Evolutionary conservation across 768 basidiomycete genomes (phyloP).

Genomic region (Boletus pseudopeckii): DNA sequence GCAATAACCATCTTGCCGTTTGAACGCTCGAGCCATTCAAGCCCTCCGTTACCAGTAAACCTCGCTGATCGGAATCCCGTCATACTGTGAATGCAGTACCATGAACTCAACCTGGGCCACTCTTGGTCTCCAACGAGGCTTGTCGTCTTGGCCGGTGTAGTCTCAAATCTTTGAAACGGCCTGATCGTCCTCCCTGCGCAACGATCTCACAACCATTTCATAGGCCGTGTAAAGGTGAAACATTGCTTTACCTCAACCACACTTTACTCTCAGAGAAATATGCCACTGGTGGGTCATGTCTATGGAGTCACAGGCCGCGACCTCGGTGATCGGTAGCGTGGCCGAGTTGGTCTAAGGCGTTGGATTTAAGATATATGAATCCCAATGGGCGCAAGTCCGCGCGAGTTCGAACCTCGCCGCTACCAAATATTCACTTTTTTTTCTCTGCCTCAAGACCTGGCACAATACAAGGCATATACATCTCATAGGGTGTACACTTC

Average conservation of each 20-base stretch:
- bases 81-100: no score
- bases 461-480: background rate
- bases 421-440: conserved; percentile 42
- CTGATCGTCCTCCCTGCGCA: background rate
- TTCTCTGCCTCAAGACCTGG: background rate
- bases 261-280: background rate
- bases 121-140: no score
- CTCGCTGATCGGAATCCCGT: no score
- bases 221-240: background rate
- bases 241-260: background rate
- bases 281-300: background rate
- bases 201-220: background rate
- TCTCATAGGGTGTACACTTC: background rate
- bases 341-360: conserved; percentile 91
- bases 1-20: conserved; percentile 7
- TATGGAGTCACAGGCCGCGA: background rate
- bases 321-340: conserved; percentile 52
- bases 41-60: background rate
- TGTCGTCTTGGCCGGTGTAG: background rate
- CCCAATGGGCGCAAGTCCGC: conserved; percentile 82
- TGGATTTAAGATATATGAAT: conserved; percentile 80
- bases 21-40: background rate
- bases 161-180: background rate
- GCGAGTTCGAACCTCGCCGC: conserved; percentile 92
- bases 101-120: background rate